A percentile compares a stretch with the other conserved stretches of the same genome.
Conservation (phyloP, 305 asterid genomes). For the Nicotiana rustica region DNA sequence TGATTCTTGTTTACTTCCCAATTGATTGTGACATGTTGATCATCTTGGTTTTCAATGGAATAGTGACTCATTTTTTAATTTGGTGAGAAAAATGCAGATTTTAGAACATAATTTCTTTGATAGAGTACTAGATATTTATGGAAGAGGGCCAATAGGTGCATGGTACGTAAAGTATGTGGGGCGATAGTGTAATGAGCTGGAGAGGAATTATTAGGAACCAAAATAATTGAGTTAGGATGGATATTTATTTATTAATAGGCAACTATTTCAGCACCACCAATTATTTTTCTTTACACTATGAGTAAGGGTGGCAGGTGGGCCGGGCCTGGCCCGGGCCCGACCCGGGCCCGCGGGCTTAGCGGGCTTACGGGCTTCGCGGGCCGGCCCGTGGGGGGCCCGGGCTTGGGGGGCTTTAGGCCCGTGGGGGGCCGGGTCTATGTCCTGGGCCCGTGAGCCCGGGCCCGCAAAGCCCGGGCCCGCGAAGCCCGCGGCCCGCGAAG, state of each 20-base stretch:
- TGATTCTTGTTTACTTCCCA: conserved; percentile 68
- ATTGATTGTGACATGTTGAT: conserved; percentile 10
- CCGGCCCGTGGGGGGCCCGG: too few species aligned
- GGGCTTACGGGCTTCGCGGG: too few species aligned
- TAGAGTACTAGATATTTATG: not conserved
- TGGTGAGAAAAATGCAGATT: not conserved
- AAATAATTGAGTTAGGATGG: not conserved
- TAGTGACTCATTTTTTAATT: conserved; percentile 1
- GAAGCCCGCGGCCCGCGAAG: too few species aligned
- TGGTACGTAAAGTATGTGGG: not conserved
- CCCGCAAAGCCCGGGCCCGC: too few species aligned
- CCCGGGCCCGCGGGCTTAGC: too few species aligned
- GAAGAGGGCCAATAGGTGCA: not conserved
- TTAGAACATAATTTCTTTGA: not conserved
- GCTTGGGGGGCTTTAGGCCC: too few species aligned
- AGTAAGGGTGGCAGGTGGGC: too few species aligned
- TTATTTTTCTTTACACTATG: not conserved
- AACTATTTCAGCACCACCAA: conserved; percentile 13
- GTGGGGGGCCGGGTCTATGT: too few species aligned
- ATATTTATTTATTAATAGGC: not conserved
- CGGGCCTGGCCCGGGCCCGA: too few species aligned
- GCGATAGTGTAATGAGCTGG: not conserved
- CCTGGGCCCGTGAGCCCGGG: too few species aligned
- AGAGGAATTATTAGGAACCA: not conserved
- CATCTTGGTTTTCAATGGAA: not conserved